phyloP scores from a whole-genome alignment of 306 rosid genomes.

The Ochetophila trinervis region DNA sequence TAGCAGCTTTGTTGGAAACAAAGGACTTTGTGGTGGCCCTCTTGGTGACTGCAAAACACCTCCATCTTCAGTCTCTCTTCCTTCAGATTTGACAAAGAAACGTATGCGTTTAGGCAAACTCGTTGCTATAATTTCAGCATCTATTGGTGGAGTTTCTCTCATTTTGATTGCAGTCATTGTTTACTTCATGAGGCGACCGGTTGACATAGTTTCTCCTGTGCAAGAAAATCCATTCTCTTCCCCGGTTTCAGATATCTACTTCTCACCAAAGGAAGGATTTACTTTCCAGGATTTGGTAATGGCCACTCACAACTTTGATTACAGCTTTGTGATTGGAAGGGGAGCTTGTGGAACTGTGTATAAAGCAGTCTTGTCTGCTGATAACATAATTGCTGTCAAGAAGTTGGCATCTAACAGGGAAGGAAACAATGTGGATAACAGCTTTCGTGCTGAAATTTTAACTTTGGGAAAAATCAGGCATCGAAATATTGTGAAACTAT shows the following conservation, averaged over 20 bases:
- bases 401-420: conserved; percentile 70
- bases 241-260: conserved; percentile 57
- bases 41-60: conserved; percentile 45
- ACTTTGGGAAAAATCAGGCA: conserved; percentile 79
- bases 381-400: conserved; percentile 68
- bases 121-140: conserved; percentile 48
- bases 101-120: conserved; percentile 37
- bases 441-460: conserved; percentile 70
- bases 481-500: conserved; percentile 70
- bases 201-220: conserved; percentile 30
- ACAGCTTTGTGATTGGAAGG: conserved; percentile 61
- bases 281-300: conserved; percentile 69
- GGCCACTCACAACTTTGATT: conserved; percentile 63
- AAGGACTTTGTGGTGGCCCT: conserved; percentile 73
- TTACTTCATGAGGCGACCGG: conserved; percentile 54
- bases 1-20: conserved; percentile 62
- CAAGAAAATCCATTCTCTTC: conserved; percentile 40
- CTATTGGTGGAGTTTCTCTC: conserved; percentile 72
- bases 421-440: conserved; percentile 60
- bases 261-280: conserved; percentile 66
- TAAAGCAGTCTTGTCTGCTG: conserved; percentile 59
- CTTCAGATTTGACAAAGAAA: conserved; percentile 14
- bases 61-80: conserved; percentile 37
- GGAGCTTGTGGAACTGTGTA: conserved; percentile 90
- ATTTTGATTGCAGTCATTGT: conserved; percentile 55